Percentiles rank a stretch among this genome's conserved stretches.
phyloP scores from a whole-genome alignment of 441 rosid genomes.

The Erodium trifolium region DNA sequence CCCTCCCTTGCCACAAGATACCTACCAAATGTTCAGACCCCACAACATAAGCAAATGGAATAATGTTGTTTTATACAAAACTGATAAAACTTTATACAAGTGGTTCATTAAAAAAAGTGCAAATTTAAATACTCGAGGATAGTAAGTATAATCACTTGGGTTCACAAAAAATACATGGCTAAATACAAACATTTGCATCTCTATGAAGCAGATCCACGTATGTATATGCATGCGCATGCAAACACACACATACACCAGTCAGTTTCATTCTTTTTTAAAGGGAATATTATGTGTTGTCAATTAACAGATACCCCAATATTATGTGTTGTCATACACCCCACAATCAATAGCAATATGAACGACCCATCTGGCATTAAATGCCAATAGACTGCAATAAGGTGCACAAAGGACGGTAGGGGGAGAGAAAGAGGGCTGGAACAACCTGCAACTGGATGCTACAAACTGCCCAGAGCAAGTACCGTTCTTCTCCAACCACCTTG shows the following conservation, averaged over 20 bases:
- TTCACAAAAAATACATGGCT: background rate
- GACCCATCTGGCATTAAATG: background rate
- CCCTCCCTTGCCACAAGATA: slow-evolving; percentile 75
- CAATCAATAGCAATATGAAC: background rate
- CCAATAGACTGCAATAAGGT: background rate
- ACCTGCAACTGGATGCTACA: slow-evolving; percentile 99
- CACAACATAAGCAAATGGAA: slow-evolving; percentile 18
- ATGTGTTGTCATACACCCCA: slow-evolving; percentile 1
- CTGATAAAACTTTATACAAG: background rate
- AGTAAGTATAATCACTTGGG: background rate
- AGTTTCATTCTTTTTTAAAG: background rate
- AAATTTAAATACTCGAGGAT: background rate
- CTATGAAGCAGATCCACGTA: background rate
- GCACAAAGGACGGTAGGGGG: background rate
- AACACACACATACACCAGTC: background rate
- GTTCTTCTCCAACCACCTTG: slow-evolving; percentile 86
- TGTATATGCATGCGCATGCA: background rate
- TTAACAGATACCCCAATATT: background rate
- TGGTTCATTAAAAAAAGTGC: background rate
- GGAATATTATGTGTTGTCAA: background rate
- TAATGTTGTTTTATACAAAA: slow-evolving; percentile 8
- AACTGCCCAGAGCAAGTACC: slow-evolving; percentile 97
- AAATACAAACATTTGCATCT: background rate
- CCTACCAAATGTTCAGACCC: slow-evolving; percentile 36
- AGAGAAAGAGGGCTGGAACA: slow-evolving; percentile 13